Percentiles rank a stretch among this genome's conserved stretches.
Evolutionary conservation across 2,329 filamentous ascomycete genomes (phyloP).

Genomic region (Aspergillus novoparasiticus): DNA sequence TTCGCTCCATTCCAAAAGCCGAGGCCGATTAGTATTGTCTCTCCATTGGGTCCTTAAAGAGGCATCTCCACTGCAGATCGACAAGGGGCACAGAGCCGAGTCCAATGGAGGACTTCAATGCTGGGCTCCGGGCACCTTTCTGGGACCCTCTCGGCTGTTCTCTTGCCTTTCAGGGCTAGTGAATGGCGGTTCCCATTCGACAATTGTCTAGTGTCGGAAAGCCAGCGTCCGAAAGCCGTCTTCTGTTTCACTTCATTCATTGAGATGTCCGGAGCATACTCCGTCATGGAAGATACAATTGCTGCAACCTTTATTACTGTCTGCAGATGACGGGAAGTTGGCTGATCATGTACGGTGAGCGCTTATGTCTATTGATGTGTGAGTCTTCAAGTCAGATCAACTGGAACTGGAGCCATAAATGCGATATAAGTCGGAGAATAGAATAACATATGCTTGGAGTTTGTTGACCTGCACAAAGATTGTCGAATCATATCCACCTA

Average conservation of each 20-base stretch:
- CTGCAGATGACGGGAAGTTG: too few species aligned
- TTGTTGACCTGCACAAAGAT: neutral
- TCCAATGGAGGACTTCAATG: neutral
- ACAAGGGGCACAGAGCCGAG: neutral
- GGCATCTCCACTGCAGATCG: conserved; percentile 4
- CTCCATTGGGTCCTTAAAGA: neutral
- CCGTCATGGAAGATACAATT: neutral
- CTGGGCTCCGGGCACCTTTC: neutral
- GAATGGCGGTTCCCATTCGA: neutral
- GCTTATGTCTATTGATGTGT: neutral
- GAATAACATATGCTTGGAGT: neutral
- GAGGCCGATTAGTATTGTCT: neutral
- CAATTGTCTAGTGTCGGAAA: neutral
- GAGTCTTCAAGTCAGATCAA: neutral
- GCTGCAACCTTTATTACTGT: too few species aligned
- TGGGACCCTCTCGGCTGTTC: neutral
- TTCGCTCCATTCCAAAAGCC: conserved; percentile 1
- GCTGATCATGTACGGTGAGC: too few species aligned
- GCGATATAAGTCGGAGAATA: neutral
- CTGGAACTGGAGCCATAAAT: neutral
- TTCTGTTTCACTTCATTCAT: neutral
- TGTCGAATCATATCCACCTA: neutral
- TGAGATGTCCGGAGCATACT: neutral
- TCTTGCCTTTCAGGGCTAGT: neutral
- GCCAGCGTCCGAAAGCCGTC: neutral